These are phyloP conservation scores for Hordeum vulgare DNA, from an alignment of 176 grass and related monocot genomes.

Conservation along the genomic window MorexV3_pseudomolecules_assembly NC_058522.1:492509453-492509952, in stretches of 20 bases:
- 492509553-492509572: background rate
- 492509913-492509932: background rate
- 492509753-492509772: constrained; percentile 37
- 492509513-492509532: background rate
- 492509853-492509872: constrained; percentile 59
- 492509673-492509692: constrained; percentile 72
- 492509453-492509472: constrained; percentile 57
- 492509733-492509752: constrained; percentile 54
- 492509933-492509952: constrained; percentile 56
- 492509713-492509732: constrained; percentile 72
- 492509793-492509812: constrained; percentile 33
- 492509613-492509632: constrained; percentile 13
- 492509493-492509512: constrained; percentile 43
- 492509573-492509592: background rate
- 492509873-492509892: constrained; percentile 28
- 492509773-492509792: constrained; percentile 39
- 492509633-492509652: background rate
- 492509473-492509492: constrained; percentile 53
- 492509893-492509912: constrained; percentile 23
- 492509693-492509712: constrained; percentile 63
- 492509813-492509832: constrained; percentile 30
- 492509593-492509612: background rate
- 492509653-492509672: constrained; percentile 65
- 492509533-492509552: background rate
- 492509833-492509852: constrained; percentile 66